phyloP scores from a whole-genome alignment of 2,329 filamentous ascomycete genomes.

The Uncinocarpus reesii region DNA sequence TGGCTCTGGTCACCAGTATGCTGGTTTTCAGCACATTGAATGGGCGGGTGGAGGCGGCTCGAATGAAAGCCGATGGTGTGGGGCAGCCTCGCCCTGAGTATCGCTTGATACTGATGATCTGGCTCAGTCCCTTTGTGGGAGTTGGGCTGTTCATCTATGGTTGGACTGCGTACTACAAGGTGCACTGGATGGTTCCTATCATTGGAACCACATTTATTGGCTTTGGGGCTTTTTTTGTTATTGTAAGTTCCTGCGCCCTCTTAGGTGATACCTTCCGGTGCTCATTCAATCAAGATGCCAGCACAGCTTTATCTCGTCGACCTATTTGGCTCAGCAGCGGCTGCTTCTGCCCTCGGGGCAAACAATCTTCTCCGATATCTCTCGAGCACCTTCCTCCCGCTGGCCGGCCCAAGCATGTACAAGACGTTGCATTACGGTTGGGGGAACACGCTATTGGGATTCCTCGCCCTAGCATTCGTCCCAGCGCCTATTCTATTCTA shows the following conservation, averaged over 20 bases:
- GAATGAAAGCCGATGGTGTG: conserved; percentile 20
- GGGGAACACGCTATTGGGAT: conserved; percentile 51
- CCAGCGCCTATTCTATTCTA: conserved; percentile 37
- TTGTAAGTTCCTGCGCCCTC: conserved; percentile 9
- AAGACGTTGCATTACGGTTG: conserved; percentile 52
- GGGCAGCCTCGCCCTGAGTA: conserved; percentile 27
- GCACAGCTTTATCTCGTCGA: conserved; percentile 40
- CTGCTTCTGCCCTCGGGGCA: conserved; percentile 40
- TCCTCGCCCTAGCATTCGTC: conserved; percentile 36
- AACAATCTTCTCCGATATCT: conserved; percentile 43
- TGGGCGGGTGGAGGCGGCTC: not conserved
- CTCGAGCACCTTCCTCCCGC: conserved; percentile 48
- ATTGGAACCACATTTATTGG: conserved; percentile 22
- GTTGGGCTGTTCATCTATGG: conserved; percentile 19
- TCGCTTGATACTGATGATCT: conserved; percentile 14
- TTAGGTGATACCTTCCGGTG: no score
- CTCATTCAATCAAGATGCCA: no score
- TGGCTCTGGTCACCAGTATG: conserved; percentile 11
- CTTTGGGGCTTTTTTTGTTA: conserved; percentile 9
- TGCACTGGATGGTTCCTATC: conserved; percentile 42
- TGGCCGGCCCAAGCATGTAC: conserved; percentile 42
- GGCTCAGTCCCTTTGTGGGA: conserved; percentile 4
- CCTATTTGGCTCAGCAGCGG: conserved; percentile 26
- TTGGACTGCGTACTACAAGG: conserved; percentile 24
- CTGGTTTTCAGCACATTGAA: conserved; percentile 6